These are phyloP conservation scores for Microbotryum lychnidis-dioicae DNA, from an alignment of 1,284 basidiomycete genomes.

Conservation along the genomic window DNA sequence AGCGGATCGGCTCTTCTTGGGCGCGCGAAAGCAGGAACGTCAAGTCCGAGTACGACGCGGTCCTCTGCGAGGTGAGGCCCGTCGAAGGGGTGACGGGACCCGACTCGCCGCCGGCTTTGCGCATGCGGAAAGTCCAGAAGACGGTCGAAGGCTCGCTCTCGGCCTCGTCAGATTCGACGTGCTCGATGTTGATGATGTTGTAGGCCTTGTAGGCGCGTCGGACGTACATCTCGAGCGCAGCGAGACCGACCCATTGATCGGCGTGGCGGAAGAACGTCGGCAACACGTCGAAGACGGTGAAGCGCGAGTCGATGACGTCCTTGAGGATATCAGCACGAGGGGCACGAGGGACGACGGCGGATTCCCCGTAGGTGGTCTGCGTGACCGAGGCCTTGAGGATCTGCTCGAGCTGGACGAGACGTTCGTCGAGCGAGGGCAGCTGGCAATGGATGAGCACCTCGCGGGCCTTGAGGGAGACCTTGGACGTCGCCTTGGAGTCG, in stretches of 20 bases:
- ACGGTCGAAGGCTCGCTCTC: constrained; percentile 75
- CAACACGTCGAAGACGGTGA: constrained; percentile 95
- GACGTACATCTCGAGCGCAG: constrained; percentile 92
- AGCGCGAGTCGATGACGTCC: constrained; percentile 91
- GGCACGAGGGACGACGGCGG: constrained; percentile 54
- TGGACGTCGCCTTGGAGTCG: constrained; percentile 80
- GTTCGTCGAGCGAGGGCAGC: constrained; percentile 94
- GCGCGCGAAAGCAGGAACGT: constrained; percentile 74
- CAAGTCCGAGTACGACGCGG: constrained; percentile 82
- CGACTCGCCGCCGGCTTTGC: constrained; percentile 52
- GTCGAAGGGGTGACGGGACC: constrained; percentile 36
- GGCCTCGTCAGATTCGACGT: constrained; percentile 72
- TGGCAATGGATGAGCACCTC: constrained; percentile 94
- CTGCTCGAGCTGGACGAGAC: constrained; percentile 84
- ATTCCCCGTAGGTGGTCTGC: constrained; percentile 81
- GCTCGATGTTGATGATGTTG: constrained; percentile 82
- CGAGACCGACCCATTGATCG: constrained; percentile 77
- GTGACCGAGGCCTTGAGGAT: constrained; percentile 83
- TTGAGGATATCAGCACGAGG: constrained; percentile 80
- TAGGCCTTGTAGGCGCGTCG: constrained; percentile 94
- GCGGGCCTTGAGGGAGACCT: constrained; percentile 88
- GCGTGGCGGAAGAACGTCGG: constrained; percentile 85
- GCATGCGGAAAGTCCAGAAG: constrained; percentile 89
- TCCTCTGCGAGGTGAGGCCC: constrained; percentile 29
- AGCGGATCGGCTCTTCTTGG: constrained; percentile 76